These are phyloP conservation scores for Suillus clintonianus DNA, from an alignment of 768 basidiomycete species.

Conservation along the genomic window DNA sequence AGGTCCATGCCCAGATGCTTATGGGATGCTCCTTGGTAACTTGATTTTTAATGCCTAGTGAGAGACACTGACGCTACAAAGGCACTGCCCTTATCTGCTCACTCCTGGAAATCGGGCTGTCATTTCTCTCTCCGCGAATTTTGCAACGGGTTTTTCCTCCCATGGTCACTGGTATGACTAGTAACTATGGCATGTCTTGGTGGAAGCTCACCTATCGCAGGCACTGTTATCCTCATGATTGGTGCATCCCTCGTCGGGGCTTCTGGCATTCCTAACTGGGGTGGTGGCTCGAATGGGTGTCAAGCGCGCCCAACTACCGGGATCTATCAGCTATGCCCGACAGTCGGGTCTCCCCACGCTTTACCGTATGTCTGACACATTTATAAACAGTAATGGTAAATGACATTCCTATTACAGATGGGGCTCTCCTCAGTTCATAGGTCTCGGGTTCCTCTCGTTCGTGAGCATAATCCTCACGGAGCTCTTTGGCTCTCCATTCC, in stretches of 20 bases:
- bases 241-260: slow-evolving; percentile 75
- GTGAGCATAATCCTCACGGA: slow-evolving; percentile 75
- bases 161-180: slow-evolving; percentile 62
- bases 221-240: slow-evolving; percentile 79
- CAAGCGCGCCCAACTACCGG: slow-evolving; percentile 56
- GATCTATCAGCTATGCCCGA: slow-evolving; percentile 72
- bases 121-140: slow-evolving; percentile 67
- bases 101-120: slow-evolving; percentile 75
- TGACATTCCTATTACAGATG: slow-evolving; percentile 43
- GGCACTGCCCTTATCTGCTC: slow-evolving; percentile 81
- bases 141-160: slow-evolving; percentile 76
- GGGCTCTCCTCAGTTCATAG: slow-evolving; percentile 83
- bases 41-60: not conserved
- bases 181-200: not conserved
- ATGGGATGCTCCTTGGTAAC: slow-evolving; percentile 72
- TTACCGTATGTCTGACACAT: slow-evolving; percentile 47
- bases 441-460: slow-evolving; percentile 84
- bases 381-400: not conserved
- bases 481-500: slow-evolving; percentile 80
- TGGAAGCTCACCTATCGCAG: slow-evolving; percentile 29
- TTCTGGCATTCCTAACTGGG: slow-evolving; percentile 81
- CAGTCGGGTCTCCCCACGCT: slow-evolving; percentile 66
- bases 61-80: slow-evolving; percentile 19
- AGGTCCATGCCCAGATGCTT: slow-evolving; percentile 74
- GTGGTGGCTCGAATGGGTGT: slow-evolving; percentile 79